Evolutionary conservation across 2,329 filamentous ascomycete genomes (phyloP).

Genomic region (Chrysoporthe cubensis): DNA sequence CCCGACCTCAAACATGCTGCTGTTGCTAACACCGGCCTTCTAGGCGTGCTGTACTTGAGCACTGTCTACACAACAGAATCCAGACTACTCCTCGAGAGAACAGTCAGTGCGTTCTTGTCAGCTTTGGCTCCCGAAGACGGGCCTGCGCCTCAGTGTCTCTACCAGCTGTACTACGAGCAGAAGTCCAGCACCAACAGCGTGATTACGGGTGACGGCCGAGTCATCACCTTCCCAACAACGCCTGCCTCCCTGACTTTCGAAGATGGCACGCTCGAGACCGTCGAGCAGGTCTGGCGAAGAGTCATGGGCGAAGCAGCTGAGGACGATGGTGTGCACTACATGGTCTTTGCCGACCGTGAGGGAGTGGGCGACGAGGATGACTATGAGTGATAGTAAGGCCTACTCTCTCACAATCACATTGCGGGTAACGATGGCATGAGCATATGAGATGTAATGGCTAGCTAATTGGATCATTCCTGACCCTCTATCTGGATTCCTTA

Average conservation of each 20-base stretch:
- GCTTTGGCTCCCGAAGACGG: conserved; percentile 35
- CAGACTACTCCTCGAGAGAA: conserved; percentile 42
- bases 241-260: conserved; percentile 73
- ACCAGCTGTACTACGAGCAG: conserved; percentile 62
- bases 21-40: conserved; percentile 36
- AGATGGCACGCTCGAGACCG: conserved; percentile 68
- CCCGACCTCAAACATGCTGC: conserved; percentile 9
- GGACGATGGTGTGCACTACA: conserved; percentile 59
- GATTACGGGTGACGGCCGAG: conserved; percentile 42
- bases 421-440: conserved; percentile 23
- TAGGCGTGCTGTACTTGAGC: conserved; percentile 46
- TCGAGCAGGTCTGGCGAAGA: conserved; percentile 71
- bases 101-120: conserved; percentile 47
- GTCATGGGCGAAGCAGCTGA: conserved; percentile 56
- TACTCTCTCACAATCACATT: neutral
- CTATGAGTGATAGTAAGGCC: conserved; percentile 43
- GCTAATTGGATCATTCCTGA: conserved; percentile 25
- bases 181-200: neutral
- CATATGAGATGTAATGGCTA: conserved; percentile 30
- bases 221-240: conserved; percentile 61
- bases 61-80: conserved; percentile 44
- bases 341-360: conserved; percentile 79
- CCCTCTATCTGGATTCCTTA: neutral
- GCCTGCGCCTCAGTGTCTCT: conserved; percentile 45
- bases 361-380: conserved; percentile 60